phyloP scores from a whole-genome alignment of 495 filamentous ascomycete genomes.

The Penicillium canariense region DNA sequence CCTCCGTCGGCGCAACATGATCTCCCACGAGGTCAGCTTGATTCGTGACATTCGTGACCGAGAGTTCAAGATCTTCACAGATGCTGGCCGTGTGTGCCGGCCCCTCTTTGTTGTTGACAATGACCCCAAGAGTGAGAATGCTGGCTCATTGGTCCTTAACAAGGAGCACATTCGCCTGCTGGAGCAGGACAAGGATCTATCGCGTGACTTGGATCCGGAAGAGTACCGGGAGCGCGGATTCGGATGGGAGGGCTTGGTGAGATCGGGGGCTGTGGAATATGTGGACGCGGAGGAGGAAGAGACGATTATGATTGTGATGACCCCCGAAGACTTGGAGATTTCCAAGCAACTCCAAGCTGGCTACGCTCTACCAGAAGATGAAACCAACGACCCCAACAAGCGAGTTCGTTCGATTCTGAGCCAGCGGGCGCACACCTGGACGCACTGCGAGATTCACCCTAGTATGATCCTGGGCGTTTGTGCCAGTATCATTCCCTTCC shows the following conservation, averaged over 20 bases:
- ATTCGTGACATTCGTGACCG: conserved; percentile 93
- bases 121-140: conserved; percentile 61
- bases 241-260: conserved; percentile 83
- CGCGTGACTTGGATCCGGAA: conserved; percentile 53
- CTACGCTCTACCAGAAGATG: conserved; percentile 58
- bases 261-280: conserved; percentile 83
- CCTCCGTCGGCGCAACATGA: conserved; percentile 72
- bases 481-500: conserved; percentile 98
- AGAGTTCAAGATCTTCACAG: conserved; percentile 98
- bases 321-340: conserved; percentile 85
- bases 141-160: conserved; percentile 75
- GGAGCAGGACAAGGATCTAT: conserved; percentile 66
- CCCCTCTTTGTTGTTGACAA: conserved; percentile 90
- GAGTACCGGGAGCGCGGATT: conserved; percentile 62
- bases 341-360: conserved; percentile 63
- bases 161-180: conserved; percentile 72
- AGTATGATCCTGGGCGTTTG: conserved; percentile 98
- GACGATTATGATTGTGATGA: conserved; percentile 98
- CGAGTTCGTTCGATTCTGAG: conserved; percentile 83
- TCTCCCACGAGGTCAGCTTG: conserved; percentile 86
- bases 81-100: conserved; percentile 90
- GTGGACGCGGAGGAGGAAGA: conserved; percentile 98
- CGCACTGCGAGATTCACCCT: conserved; percentile 98
- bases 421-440: conserved; percentile 81
- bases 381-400: conserved; percentile 64